These are phyloP conservation scores for Coemansia sp. DNA, from an alignment of 371 early-diverging fungal species.

Conservation along the genomic window DNA sequence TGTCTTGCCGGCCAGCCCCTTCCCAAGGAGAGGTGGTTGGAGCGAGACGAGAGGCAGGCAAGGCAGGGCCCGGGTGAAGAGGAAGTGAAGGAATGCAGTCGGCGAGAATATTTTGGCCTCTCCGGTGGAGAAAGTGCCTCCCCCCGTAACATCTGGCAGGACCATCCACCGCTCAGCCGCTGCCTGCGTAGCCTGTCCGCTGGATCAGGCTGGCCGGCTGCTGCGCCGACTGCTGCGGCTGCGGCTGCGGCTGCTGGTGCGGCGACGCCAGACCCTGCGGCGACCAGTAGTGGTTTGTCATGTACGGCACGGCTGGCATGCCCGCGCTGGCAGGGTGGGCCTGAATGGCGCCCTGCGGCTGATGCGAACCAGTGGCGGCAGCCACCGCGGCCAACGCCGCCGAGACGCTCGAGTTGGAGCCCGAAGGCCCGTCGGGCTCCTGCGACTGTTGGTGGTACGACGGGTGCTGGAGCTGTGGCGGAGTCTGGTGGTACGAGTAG, in stretches of 20 bases:
- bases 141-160: neutral
- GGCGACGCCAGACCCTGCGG: conserved; percentile 36
- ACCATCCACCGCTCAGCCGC: conserved; percentile 9
- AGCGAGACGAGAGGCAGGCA: neutral
- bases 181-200: conserved; percentile 39
- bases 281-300: conserved; percentile 40
- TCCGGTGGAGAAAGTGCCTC: neutral
- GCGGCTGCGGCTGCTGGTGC: conserved; percentile 21
- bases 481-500: conserved; percentile 28
- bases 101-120: neutral
- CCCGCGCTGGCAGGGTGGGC: conserved; percentile 1
- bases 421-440: conserved; percentile 19
- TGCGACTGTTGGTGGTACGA: conserved; percentile 28
- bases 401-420: conserved; percentile 19
- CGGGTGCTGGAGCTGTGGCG: conserved; percentile 22
- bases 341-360: conserved; percentile 11
- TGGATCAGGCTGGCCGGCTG: conserved; percentile 28
- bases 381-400: conserved; percentile 37
- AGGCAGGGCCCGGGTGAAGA: neutral
- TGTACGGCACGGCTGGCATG: conserved; percentile 25
- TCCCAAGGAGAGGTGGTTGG: too few relatives aligned
- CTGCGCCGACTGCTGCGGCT: conserved; percentile 20
- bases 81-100: conserved; percentile 1
- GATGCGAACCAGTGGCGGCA: conserved; percentile 24
- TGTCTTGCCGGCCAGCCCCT: neutral